phyloP scores from a whole-genome alignment of 2,329 filamentous ascomycete species.

The Fusarium chaquense region DNA sequence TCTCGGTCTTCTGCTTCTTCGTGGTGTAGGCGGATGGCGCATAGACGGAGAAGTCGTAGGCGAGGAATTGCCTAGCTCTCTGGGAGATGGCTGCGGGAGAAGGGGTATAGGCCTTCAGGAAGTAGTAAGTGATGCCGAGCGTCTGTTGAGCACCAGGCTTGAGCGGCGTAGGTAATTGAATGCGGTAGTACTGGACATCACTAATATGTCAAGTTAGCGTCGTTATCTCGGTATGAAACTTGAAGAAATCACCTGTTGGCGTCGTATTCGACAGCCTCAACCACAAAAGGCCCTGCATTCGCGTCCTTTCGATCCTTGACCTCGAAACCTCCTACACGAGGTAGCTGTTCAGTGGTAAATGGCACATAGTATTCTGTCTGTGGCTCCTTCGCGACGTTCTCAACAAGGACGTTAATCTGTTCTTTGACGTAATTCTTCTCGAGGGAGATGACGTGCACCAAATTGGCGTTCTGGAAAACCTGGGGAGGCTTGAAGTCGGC shows the following conservation, averaged over 20 bases:
- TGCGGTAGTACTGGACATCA: conserved; percentile 83
- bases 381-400: conserved; percentile 83
- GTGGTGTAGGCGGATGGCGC: conserved; percentile 85
- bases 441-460: conserved; percentile 89
- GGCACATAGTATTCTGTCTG: conserved; percentile 93
- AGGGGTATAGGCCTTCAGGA: conserved; percentile 81
- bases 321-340: conserved; percentile 85
- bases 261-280: conserved; percentile 75
- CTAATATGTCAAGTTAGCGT: conserved; percentile 56
- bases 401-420: conserved; percentile 91
- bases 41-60: conserved; percentile 88
- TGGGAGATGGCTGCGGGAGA: conserved; percentile 88
- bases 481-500: conserved; percentile 84
- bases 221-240: not conserved
- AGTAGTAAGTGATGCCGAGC: conserved; percentile 85
- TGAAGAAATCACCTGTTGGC: conserved; percentile 63
- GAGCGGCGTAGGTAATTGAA: conserved; percentile 81
- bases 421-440: conserved; percentile 95
- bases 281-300: conserved; percentile 73
- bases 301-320: conserved; percentile 91
- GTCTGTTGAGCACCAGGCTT: conserved; percentile 83
- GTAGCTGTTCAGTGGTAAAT: conserved; percentile 81
- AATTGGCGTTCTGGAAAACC: conserved; percentile 93
- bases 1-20: conserved; percentile 94
- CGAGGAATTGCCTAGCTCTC: conserved; percentile 85